Percentiles rank a stretch among this genome's conserved stretches.
phyloP scores from a whole-genome alignment of 2,329 filamentous ascomycete species.

The Microascus cirrosus region DNA sequence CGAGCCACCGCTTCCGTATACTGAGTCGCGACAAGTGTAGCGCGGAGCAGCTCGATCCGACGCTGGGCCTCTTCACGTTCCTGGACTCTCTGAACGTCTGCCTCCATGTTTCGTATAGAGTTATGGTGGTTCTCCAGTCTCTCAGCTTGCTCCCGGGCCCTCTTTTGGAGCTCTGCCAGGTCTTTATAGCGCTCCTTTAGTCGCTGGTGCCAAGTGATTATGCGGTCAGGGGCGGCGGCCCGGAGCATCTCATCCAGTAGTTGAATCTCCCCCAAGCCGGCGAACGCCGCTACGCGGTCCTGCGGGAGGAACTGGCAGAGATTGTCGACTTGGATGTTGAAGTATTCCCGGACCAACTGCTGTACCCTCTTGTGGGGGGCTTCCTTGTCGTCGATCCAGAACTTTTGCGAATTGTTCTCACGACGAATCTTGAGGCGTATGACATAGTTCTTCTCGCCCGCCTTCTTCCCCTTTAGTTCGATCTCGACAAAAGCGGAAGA shows the following conservation, averaged over 20 bases:
- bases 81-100: constrained; percentile 71
- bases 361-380: constrained; percentile 53
- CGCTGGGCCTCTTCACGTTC: constrained; percentile 61
- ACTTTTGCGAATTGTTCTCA: constrained; percentile 74
- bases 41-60: constrained; percentile 53
- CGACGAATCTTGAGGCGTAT: constrained; percentile 67
- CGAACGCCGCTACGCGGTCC: constrained; percentile 91
- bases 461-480: constrained; percentile 60
- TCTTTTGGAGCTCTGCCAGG: constrained; percentile 40
- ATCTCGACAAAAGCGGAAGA: constrained; percentile 76
- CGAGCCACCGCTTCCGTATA: constrained; percentile 40
- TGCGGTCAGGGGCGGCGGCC: constrained; percentile 72
- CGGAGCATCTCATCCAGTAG: constrained; percentile 77
- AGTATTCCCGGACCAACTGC: constrained; percentile 47
- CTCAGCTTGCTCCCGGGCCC: constrained; percentile 47
- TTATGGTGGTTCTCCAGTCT: constrained; percentile 55
- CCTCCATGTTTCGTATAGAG: constrained; percentile 57
- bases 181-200: constrained; percentile 60
- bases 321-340: constrained; percentile 94
- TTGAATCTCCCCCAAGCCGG: constrained; percentile 68
- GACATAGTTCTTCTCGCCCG: constrained; percentile 54
- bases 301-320: constrained; percentile 95
- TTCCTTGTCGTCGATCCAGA: constrained; percentile 60
- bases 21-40: constrained; percentile 52
- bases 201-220: constrained; percentile 66